Evolutionary conservation across 768 basidiomycete genomes (phyloP).

Genomic region (Neoboletus subvelutipes): DNA sequence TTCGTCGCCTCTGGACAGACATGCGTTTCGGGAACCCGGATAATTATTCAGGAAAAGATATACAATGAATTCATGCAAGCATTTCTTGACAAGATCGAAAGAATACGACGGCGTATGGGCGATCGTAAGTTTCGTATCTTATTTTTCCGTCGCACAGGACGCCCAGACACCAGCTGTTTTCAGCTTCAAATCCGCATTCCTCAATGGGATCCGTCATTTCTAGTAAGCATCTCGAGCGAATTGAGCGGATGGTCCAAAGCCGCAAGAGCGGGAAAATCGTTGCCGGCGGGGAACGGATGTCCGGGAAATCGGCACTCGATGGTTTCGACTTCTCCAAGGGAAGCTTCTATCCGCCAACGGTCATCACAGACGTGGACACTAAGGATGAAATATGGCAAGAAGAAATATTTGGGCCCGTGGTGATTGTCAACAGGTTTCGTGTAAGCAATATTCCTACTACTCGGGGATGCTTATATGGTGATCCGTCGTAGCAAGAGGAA

Average conservation of each 20-base stretch:
- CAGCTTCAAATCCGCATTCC: conserved; percentile 67
- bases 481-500: conserved; percentile 46
- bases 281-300: conserved; percentile 66
- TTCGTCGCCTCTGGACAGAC: conserved; percentile 90
- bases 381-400: conserved; percentile 75
- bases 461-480: background rate
- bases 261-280: conserved; percentile 50
- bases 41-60: conserved; percentile 67
- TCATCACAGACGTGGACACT: conserved; percentile 56
- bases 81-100: conserved; percentile 61
- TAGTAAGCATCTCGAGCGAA: conserved; percentile 57
- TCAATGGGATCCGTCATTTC: conserved; percentile 86
- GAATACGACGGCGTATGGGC: conserved; percentile 71
- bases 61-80: conserved; percentile 65
- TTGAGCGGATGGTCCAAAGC: conserved; percentile 54
- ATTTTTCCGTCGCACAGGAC: background rate
- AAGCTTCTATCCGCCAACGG: conserved; percentile 78
- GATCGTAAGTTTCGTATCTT: conserved; percentile 52
- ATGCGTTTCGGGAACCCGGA: conserved; percentile 87
- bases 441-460: conserved; percentile 36
- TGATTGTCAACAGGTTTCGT: conserved; percentile 57
- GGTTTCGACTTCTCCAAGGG: conserved; percentile 69
- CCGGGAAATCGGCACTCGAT: conserved; percentile 62
- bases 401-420: conserved; percentile 86
- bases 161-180: background rate